Evolutionary conservation across 768 basidiomycete genomes (phyloP).

Genomic region (Pluteus cervinus): DNA sequence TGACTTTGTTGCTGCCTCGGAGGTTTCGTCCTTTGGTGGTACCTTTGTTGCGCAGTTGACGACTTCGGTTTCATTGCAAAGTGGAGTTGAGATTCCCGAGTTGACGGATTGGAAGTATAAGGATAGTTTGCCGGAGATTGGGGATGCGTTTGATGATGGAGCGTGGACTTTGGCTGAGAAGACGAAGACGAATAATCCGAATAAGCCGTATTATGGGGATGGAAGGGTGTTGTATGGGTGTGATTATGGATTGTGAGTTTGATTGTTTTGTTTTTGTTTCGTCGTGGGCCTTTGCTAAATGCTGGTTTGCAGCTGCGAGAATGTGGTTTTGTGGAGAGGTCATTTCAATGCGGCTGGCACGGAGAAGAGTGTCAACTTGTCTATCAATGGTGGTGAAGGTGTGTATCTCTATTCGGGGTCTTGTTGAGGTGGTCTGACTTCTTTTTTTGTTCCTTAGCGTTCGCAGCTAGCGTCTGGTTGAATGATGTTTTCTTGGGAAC

Average conservation of each 20-base stretch:
- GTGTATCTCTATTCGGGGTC: too few species aligned
- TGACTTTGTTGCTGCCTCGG: conserved; percentile 22
- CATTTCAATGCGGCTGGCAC: conserved; percentile 61
- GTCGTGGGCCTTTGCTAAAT: conserved; percentile 6
- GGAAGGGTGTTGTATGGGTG: conserved; percentile 79
- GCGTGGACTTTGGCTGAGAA: conserved; percentile 64
- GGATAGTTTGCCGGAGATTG: conserved; percentile 71
- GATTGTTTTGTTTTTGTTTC: neutral
- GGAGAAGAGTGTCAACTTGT: conserved; percentile 63
- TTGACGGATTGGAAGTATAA: conserved; percentile 69
- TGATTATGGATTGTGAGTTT: conserved; percentile 81
- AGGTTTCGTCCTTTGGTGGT: conserved; percentile 33
- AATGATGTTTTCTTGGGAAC: conserved; percentile 69
- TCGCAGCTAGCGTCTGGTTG: conserved; percentile 79
- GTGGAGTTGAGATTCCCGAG: conserved; percentile 35
- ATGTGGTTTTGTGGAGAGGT: conserved; percentile 75
- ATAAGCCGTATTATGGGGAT: conserved; percentile 65
- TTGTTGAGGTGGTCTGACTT: too few species aligned
- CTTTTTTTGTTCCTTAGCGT: conserved; percentile 52
- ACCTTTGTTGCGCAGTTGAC: conserved; percentile 45
- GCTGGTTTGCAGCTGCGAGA: conserved; percentile 60
- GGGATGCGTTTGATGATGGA: conserved; percentile 49
- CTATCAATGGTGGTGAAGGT: conserved; percentile 81
- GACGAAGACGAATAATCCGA: conserved; percentile 68
- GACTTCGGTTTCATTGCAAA: conserved; percentile 20